These are phyloP conservation scores for Keithomyces neogunnii DNA, from an alignment of 2,329 filamentous ascomycete genomes.

Conservation along the genomic window DNA sequence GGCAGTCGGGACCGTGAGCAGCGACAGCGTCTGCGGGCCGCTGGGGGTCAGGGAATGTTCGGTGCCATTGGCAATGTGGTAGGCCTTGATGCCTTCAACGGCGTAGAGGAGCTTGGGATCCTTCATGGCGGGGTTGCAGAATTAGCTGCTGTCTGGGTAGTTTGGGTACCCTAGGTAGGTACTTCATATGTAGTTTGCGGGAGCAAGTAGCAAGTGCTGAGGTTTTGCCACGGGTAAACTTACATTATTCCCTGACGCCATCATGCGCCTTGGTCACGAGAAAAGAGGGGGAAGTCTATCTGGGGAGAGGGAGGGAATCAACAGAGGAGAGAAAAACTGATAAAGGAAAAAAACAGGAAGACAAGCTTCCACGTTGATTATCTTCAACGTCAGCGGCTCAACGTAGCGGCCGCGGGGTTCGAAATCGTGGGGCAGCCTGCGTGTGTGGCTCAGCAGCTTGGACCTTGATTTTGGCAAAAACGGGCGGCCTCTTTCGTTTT, in stretches of 20 bases:
- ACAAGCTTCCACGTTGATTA: neutral
- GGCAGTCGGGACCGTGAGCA: conserved; percentile 91
- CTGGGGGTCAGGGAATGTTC: conserved; percentile 76
- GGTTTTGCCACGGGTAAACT: conserved; percentile 1
- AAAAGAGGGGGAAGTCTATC: neutral
- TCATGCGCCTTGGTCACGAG: conserved; percentile 6
- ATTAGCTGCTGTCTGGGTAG: neutral
- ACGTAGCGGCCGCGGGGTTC: neutral
- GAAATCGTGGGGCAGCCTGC: neutral
- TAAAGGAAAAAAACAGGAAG: neutral
- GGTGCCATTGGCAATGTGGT: conserved; percentile 80
- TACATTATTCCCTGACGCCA: conserved; percentile 25
- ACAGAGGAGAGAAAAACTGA: too few relatives aligned
- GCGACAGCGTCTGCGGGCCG: conserved; percentile 81
- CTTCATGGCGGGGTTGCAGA: conserved; percentile 10
- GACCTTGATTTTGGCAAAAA: neutral
- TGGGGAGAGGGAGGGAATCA: conserved; percentile 6
- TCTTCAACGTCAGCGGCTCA: neutral
- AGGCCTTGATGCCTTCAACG: conserved; percentile 81
- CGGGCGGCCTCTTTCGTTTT: neutral
- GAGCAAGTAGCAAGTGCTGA: neutral
- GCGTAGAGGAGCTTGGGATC: conserved; percentile 61
- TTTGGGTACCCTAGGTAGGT: neutral
- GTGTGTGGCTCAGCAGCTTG: neutral
- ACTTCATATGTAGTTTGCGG: neutral